Conservation (phyloP, 2,329 filamentous ascomycete genomes). For the Aspergillus eucalypticola region DNA sequence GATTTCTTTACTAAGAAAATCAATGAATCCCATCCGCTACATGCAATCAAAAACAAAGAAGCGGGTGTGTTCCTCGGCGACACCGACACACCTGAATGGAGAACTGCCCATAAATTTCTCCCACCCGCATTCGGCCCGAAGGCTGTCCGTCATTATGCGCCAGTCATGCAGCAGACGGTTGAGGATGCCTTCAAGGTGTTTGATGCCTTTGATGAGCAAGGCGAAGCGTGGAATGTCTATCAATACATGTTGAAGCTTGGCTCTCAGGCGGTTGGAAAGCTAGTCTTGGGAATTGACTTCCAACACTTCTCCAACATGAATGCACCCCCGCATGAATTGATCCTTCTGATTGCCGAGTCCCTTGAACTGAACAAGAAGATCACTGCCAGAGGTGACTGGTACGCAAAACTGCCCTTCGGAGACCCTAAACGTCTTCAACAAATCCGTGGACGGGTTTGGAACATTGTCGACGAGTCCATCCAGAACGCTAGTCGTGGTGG, state of each 20-base stretch:
- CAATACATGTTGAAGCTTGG: constrained; percentile 53
- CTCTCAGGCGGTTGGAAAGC: constrained; percentile 47
- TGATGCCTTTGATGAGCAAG: constrained; percentile 50
- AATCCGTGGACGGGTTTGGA: constrained; percentile 19
- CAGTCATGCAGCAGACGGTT: constrained; percentile 58
- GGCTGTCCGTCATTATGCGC: constrained; percentile 62
- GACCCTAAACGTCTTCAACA: constrained; percentile 49
- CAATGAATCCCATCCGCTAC: constrained; percentile 34
- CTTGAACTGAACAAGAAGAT: constrained; percentile 62
- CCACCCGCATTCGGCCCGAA: constrained; percentile 61
- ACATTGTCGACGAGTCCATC: constrained; percentile 27
- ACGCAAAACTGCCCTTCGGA: constrained; percentile 58
- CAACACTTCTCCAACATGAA: constrained; percentile 47
- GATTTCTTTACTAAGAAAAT: constrained; percentile 59
- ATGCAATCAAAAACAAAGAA: constrained; percentile 26
- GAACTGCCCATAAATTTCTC: constrained; percentile 61
- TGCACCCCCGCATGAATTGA: constrained; percentile 54
- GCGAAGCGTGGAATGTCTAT: constrained; percentile 51
- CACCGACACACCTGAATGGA: constrained; percentile 37
- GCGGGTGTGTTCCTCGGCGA: constrained; percentile 39
- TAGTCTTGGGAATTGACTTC: constrained; percentile 49
- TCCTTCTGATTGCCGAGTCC: constrained; percentile 51
- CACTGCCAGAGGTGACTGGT: constrained; percentile 58
- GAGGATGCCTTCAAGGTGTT: constrained; percentile 53
- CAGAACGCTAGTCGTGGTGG: constrained; percentile 23